phyloP scores from a whole-genome alignment of 208 protist genomes.

The Lotmaria passim region DNA sequence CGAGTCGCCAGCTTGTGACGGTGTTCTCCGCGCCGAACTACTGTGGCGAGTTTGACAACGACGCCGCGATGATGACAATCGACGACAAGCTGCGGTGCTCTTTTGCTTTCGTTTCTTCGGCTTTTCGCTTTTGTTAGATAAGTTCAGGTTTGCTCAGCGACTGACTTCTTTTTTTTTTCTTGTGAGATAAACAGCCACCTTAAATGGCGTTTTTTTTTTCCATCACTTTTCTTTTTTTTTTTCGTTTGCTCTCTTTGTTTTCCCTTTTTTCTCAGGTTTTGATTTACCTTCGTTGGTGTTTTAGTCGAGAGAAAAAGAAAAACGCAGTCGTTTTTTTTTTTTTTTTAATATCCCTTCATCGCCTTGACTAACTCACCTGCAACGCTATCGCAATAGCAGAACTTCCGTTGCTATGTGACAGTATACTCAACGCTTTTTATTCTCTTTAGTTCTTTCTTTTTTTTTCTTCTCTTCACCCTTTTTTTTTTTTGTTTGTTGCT shows the following conservation, averaged over 20 bases:
- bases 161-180: background rate
- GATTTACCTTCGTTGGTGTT: too few species aligned
- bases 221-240: too few species aligned
- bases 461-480: background rate
- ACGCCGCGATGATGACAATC: slow-evolving; percentile 97
- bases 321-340: too few species aligned
- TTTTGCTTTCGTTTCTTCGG: slow-evolving; percentile 95
- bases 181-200: too few species aligned
- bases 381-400: background rate
- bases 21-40: slow-evolving; percentile 99
- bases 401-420: background rate
- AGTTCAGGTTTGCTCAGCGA: too few species aligned
- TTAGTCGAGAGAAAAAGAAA: too few species aligned
- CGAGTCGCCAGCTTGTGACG: slow-evolving; percentile 98
- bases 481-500: background rate
- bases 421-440: background rate
- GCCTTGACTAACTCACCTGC: too few species aligned
- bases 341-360: too few species aligned
- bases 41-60: slow-evolving; percentile 99
- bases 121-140: too few species aligned
- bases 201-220: too few species aligned
- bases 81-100: slow-evolving; percentile 98
- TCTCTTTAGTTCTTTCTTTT: background rate
- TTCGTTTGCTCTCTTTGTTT: too few species aligned
- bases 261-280: too few species aligned